Base-by-base conservation (phyloP, 768 basidiomycete genomes). In the Leucocoprinus leucothites region DNA sequence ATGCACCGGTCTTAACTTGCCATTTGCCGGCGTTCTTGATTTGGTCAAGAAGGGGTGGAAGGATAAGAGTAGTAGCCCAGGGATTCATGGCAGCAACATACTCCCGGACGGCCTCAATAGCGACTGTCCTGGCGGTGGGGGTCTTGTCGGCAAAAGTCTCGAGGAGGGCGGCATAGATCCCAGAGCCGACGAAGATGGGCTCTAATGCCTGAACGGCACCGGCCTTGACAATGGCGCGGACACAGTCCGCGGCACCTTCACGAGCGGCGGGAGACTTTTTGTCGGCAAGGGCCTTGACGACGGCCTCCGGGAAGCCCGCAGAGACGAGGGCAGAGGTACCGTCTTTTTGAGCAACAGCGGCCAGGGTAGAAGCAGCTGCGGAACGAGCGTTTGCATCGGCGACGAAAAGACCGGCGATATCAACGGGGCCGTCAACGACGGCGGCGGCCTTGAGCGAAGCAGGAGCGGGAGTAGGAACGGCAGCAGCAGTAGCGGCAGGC, bases 11-110 rank as follows among this genome's bases (percentile, higher is more conserved):
- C 84, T 98, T 97, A 78, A 96, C 65, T 72, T 96, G 95, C 94
- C 94, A 97, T 72, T 97, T 97, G 67, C 95, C 94, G 65, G 93
- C 91, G 63, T 89, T 89, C 78, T 92, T 91, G 80, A 98, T 89
- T 74, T 96, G 85, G 71, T 89, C 82, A 66, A 98, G 91, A 68
- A 98, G 82, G 55, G 86, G 77, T 53, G 93, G 92, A 65, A 98
- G 89, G 66, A 94, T 70, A 64, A 91, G 82, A 58, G 82, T 78
- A 21, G 89, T 75, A 45, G 89, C 90, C 94, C 94, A 98, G 14
- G 91, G 86, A 79, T 87, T 94, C 85, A 91, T 89, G 57, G 79
- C 75, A 59, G 85, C 76, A 67, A 82, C 86, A 66, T 85, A 89
- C 67, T 77, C 76, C 66, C 83, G 82, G 63, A 93, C 87, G 56